These are phyloP conservation scores for Pseudozyma sp. DNA, from an alignment of 1,284 basidiomycete species.

Conservation along the genomic window DNA sequence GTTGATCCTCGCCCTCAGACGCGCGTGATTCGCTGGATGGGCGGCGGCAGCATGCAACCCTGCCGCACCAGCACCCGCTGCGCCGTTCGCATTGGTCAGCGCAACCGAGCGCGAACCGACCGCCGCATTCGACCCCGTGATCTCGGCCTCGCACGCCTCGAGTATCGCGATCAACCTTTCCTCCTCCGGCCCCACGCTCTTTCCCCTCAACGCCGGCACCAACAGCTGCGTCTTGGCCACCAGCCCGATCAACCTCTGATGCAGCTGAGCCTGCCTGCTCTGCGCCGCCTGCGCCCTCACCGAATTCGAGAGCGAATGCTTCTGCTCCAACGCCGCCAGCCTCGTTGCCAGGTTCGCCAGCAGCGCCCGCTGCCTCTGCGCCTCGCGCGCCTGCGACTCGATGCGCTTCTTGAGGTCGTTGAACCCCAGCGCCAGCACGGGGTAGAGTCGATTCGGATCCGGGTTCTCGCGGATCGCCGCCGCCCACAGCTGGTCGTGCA, in stretches of 20 bases:
- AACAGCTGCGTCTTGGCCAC: conserved; percentile 50
- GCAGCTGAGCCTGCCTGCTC: conserved; percentile 57
- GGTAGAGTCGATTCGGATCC: conserved; percentile 63
- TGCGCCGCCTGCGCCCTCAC: conserved; percentile 55
- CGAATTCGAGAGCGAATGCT: conserved; percentile 58
- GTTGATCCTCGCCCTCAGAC: conserved; percentile 61
- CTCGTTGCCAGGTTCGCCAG: conserved; percentile 39
- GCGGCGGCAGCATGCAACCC: not conserved
- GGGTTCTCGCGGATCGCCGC: conserved; percentile 63
- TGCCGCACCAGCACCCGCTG: not conserved
- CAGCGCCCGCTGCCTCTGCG: conserved; percentile 50
- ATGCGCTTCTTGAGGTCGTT: conserved; percentile 60
- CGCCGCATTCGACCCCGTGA: conserved; percentile 36
- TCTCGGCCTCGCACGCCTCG: conserved; percentile 63
- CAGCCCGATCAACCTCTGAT: conserved; percentile 57
- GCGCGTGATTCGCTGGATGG: conserved; percentile 24
- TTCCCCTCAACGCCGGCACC: conserved; percentile 58
- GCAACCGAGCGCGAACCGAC: conserved; percentile 1
- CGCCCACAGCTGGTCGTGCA: conserved; percentile 64
- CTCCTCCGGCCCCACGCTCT: conserved; percentile 57
- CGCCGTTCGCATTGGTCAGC: not conserved
- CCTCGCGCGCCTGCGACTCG: conserved; percentile 56
- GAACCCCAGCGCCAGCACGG: conserved; percentile 66
- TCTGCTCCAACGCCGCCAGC: conserved; percentile 51
- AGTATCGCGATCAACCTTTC: conserved; percentile 55